Conservation (phyloP, 768 basidiomycete genomes). For the Rhodosporidiobolus sp. region DNA sequence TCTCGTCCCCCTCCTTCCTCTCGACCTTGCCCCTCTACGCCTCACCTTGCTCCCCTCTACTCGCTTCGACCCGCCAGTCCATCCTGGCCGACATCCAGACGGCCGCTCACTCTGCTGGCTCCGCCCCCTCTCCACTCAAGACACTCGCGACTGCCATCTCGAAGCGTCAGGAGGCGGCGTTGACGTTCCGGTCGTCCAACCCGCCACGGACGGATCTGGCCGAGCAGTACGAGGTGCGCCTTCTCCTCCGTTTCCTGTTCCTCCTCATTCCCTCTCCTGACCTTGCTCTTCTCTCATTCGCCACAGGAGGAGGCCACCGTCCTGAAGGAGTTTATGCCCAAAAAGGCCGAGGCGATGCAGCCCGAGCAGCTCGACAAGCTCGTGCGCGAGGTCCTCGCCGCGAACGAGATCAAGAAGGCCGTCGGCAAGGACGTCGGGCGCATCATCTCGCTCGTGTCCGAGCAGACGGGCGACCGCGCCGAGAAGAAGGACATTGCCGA, state of each 20-base stretch:
- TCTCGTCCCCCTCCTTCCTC: not conserved
- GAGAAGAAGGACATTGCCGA: conserved; percentile 12
- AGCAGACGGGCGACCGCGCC: conserved; percentile 2
- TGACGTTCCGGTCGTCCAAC: conserved; percentile 16
- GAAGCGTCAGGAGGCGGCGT: conserved; percentile 22
- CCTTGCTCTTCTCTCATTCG: no score
- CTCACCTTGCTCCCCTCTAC: not conserved
- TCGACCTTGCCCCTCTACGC: not conserved
- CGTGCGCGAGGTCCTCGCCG: conserved; percentile 13
- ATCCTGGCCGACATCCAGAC: conserved; percentile 33
- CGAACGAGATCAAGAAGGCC: conserved; percentile 19
- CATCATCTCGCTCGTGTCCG: conserved; percentile 14
- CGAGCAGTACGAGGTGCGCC: conserved; percentile 21
- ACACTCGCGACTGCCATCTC: conserved; percentile 24
- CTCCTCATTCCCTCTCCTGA: no score
- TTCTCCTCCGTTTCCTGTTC: no score
- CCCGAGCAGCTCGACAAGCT: conserved; percentile 3
- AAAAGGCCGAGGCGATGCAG: conserved; percentile 1
- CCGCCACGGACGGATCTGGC: conserved; percentile 29
- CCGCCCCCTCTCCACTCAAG: conserved; percentile 26
- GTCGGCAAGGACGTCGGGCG: conserved; percentile 29
- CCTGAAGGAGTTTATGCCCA: conserved; percentile 21
- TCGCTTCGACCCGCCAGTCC: conserved; percentile 13
- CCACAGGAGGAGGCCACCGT: conserved; percentile 1
- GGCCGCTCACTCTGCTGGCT: conserved; percentile 18